phyloP scores from a whole-genome alignment of 192 early-diverging fungal species.

The Linnemannia elongata region DNA sequence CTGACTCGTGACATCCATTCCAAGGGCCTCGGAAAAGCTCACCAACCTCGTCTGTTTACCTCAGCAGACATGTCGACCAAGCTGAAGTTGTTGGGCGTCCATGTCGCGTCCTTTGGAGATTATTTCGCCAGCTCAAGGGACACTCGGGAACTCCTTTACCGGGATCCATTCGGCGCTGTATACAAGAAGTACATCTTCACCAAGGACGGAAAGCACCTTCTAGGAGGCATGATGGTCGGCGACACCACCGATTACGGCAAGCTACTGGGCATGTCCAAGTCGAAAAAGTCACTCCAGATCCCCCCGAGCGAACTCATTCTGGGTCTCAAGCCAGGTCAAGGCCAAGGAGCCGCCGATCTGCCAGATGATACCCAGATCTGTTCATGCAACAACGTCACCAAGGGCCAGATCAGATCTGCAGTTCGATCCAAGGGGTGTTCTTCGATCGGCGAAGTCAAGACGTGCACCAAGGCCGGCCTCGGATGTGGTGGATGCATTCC shows the following conservation, averaged over 20 bases:
- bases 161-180: slow-evolving; percentile 67
- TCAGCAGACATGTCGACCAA: slow-evolving; percentile 76
- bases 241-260: slow-evolving; percentile 77
- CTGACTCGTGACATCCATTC: slow-evolving; percentile 37
- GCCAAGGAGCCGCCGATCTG: slow-evolving; percentile 64
- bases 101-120: slow-evolving; percentile 79
- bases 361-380: slow-evolving; percentile 78
- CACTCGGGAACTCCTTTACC: slow-evolving; percentile 58
- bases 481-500: slow-evolving; percentile 78
- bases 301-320: slow-evolving; percentile 70
- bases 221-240: slow-evolving; percentile 79
- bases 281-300: slow-evolving; percentile 57
- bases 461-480: slow-evolving; percentile 71
- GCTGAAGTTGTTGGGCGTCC: slow-evolving; percentile 76
- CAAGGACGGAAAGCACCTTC: slow-evolving; percentile 73
- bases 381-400: slow-evolving; percentile 80
- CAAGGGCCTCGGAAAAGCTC: slow-evolving; percentile 30
- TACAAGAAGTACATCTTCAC: slow-evolving; percentile 76
- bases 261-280: slow-evolving; percentile 69
- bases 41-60: slow-evolving; percentile 57
- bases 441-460: slow-evolving; percentile 69
- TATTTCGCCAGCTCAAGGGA: slow-evolving; percentile 66
- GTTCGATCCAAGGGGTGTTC: slow-evolving; percentile 58
- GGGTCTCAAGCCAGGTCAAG: slow-evolving; percentile 52
- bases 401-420: slow-evolving; percentile 66